Evolutionary conservation across 2,329 filamentous ascomycete species (phyloP), one percentile per base, ranked within the genome.

Genomic region (Xylariaceae sp.): DNA sequence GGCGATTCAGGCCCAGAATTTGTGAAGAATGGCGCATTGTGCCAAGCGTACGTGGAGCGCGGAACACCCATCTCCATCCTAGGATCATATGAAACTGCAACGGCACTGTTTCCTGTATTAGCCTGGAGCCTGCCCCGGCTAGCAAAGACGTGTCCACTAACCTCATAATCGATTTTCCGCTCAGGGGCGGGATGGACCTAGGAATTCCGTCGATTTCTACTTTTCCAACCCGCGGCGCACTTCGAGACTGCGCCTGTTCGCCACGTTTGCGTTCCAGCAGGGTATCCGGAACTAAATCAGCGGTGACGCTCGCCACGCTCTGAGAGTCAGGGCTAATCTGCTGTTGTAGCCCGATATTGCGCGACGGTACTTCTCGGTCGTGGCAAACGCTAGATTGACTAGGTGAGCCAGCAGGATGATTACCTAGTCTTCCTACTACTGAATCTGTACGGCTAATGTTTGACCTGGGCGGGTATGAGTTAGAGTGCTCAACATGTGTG

Each of bases 41-140:
- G 76, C 79, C 79, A 81, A 42, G 73, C 71, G 59, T 76, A 80
- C 26, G 74, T 70, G 40, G 77, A 74, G 64, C 78, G 66, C 29
- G 66, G 72, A 49, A 72, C 72, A 48, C 76, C 77, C 76, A 81
- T 79, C 58, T 70, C 71, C 64, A 80, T 78, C 59, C 72, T 69
- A 22, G 76, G 71, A 61, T 81, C 78, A 66, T 76, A 80, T 42
- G 70, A 67, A 53, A 78, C 73, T 49, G 77, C 69, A 60, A 78
- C 76, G 59, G 79, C 74, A 66, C 78, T 73, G 64, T 54, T 51
- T 47, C 22, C 56, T 29, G 8, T 12, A 46, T 60, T 47, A 46
- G 53, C 39, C 18, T 46, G 13, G 47, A 59, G 32, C 58, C 47
- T 18, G 49, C 13, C 19, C 41, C 40, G 45, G 22, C 18, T 50